Evolutionary conservation across 345 rosid genomes (phyloP), one percentile per base, ranked within the genome.

Genomic region (Euphorbia peplus): DNA sequence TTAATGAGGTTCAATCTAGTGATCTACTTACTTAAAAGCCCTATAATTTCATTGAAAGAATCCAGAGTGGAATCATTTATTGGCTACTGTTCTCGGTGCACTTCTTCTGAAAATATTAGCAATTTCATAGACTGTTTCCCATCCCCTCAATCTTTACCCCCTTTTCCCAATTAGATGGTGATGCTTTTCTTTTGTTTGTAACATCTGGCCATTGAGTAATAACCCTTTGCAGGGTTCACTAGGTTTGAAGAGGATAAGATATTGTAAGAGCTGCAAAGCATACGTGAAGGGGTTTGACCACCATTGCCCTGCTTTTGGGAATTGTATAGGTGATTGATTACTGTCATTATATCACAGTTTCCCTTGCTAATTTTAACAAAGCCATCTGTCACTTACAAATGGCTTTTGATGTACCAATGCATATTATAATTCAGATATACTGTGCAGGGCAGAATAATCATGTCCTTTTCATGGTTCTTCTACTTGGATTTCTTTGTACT

Each of bases 261-360:
- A 81, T 39, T 86, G 90, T 60, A 83, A 73, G 71, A 77, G 18
- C 59, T 88, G 93, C 73, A 73, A 83, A 60, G 76, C 82, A 63
- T 67, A 81, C 58, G 63, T 86, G 18, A 79, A 73, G 68, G 86
- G 87, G 28, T 84, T 82, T 64, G 93, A 86, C 66, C 93, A 88
- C 74, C 93, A 88, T 67, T 88, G 93, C 60, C 87, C 87, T 53
- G 93, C 90, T 61, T 86, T 86, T 83, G 93, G 93, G 62, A 88
- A 84, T 64, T 88, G 93, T 70, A 81, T 88, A 59, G 93, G 90
- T 86, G 80, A 72, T 56, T 86, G 80, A 72, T 56, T 19, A 8
- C 8, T 46, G 7, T 37, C 19, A 21, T 11, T 54, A 44, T 58
- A 55, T 59, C 39, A 15, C 21, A 39, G 41, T 18, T 26, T 66